These are phyloP conservation scores for Bruguiera hainesii DNA, from an alignment of 441 rosid species.

Conservation along the genomic window DNA sequence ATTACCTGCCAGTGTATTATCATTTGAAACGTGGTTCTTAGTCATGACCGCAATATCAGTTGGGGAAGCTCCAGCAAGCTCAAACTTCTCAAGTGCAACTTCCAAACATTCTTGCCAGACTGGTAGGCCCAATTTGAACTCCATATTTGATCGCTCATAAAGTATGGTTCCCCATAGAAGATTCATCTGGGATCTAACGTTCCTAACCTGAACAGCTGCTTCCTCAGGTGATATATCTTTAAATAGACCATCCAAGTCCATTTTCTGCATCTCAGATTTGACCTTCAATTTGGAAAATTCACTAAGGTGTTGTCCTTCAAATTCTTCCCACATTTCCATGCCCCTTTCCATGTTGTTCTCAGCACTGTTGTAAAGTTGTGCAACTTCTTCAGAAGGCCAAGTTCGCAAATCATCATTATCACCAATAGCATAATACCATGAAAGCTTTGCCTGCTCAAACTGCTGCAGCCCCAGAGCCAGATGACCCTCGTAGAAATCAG, in stretches of 20 bases:
- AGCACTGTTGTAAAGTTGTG: constrained; percentile 75
- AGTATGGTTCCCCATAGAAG: constrained; percentile 91
- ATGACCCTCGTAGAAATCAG: constrained; percentile 86
- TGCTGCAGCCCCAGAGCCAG: constrained; percentile 88
- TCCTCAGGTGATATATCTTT: constrained; percentile 56
- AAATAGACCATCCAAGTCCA: constrained; percentile 47
- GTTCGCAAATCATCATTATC: constrained; percentile 53
- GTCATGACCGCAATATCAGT: constrained; percentile 85
- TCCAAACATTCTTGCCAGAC: constrained; percentile 93
- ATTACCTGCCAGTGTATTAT: constrained; percentile 66
- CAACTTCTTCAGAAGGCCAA: constrained; percentile 64
- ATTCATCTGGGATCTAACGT: constrained; percentile 75
- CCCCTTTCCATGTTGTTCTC: constrained; percentile 92
- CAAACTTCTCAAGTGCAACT: constrained; percentile 91
- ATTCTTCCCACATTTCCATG: constrained; percentile 90
- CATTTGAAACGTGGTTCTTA: constrained; percentile 85
- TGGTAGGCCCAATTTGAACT: constrained; percentile 73
- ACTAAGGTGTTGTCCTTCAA: constrained; percentile 44
- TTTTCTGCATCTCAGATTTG: constrained; percentile 42
- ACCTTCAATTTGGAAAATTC: constrained; percentile 48
- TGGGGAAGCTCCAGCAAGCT: constrained; percentile 91
- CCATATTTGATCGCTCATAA: constrained; percentile 86
- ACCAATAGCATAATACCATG: constrained; percentile 78
- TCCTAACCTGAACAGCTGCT: constrained; percentile 59
- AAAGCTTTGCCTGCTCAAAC: constrained; percentile 88